Evolutionary conservation across 2,329 filamentous ascomycete species (phyloP).

Genomic region (Fusarium tricinctum): DNA sequence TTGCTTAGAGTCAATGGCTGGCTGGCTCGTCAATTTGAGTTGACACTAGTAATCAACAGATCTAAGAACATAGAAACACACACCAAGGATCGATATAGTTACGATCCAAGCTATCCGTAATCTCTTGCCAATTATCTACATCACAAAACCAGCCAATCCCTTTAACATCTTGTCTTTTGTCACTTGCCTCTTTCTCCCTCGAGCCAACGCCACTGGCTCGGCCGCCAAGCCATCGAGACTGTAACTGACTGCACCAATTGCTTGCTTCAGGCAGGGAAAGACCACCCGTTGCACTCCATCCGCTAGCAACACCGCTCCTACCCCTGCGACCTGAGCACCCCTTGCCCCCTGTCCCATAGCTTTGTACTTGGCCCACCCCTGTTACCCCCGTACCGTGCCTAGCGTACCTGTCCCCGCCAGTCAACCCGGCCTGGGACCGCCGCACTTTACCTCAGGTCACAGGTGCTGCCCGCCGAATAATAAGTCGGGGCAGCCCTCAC

Average conservation of each 20-base stretch:
- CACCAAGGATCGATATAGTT: constrained; percentile 19
- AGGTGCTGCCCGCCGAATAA: constrained; percentile 46
- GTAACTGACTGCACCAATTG: constrained; percentile 44
- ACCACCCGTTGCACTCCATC: constrained; percentile 33
- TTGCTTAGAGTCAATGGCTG: constrained; percentile 3
- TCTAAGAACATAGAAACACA: constrained; percentile 20
- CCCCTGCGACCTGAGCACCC: constrained; percentile 15
- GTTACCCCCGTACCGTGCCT: constrained; percentile 45
- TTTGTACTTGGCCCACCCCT: constrained; percentile 22
- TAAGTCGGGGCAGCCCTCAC: constrained; percentile 48
- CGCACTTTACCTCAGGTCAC: constrained; percentile 39
- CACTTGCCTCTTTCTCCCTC: constrained; percentile 28
- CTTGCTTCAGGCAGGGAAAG: constrained; percentile 39
- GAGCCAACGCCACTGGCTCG: constrained; percentile 43
- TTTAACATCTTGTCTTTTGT: constrained; percentile 21
- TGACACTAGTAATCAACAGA: constrained; percentile 3
- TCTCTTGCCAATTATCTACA: constrained; percentile 20
- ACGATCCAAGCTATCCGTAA: constrained; percentile 10
- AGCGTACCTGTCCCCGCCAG: constrained; percentile 41
- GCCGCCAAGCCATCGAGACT: constrained; percentile 41
- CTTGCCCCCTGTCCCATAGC: constrained; percentile 19
- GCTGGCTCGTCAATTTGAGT: constrained; percentile 2
- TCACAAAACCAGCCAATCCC: constrained; percentile 33
- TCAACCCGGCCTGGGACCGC: constrained; percentile 17
- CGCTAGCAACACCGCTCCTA: constrained; percentile 41